These are phyloP conservation scores for Leucocoprinus leucothites DNA, from an alignment of 768 basidiomycete genomes.

Conservation along the genomic window DNA sequence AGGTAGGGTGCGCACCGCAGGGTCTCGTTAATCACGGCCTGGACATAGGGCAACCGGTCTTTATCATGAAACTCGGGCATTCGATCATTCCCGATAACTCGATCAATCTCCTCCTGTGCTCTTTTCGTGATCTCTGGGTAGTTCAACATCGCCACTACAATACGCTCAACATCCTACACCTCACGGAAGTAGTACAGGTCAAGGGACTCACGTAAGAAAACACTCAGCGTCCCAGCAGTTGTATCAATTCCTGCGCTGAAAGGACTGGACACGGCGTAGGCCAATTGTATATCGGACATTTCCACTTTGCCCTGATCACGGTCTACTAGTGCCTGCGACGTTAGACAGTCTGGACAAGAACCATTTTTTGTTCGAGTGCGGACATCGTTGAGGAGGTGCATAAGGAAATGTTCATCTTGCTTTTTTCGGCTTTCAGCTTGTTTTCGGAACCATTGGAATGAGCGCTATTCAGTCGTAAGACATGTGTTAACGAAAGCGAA, in stretches of 20 bases:
- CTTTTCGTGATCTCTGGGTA: conserved; percentile 23
- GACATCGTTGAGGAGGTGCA: conserved; percentile 24
- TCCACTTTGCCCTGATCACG: conserved; percentile 34
- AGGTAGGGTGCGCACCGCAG: conserved; percentile 1
- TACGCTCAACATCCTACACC: background rate
- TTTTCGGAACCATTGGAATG: conserved; percentile 28
- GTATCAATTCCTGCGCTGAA: conserved; percentile 23
- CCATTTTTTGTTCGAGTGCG: conserved; percentile 19
- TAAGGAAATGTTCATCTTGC: conserved; percentile 21
- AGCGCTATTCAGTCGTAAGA: conserved; percentile 16
- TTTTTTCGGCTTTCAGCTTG: conserved; percentile 22
- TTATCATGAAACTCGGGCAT: conserved; percentile 26
- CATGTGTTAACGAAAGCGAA: background rate
- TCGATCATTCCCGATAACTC: conserved; percentile 22
- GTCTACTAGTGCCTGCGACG: conserved; percentile 35
- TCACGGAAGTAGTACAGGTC: background rate
- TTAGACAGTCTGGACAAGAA: conserved; percentile 27
- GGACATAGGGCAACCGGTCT: conserved; percentile 19
- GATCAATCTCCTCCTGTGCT: conserved; percentile 30
- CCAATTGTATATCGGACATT: conserved; percentile 39
- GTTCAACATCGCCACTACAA: conserved; percentile 26
- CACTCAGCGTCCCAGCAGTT: conserved; percentile 23
- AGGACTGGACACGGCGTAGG: conserved; percentile 31
- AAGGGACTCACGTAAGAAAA: background rate
- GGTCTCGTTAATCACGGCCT: conserved; percentile 19